Conservation (phyloP, 257 asterid genomes). For the Ilex asprella region DNA sequence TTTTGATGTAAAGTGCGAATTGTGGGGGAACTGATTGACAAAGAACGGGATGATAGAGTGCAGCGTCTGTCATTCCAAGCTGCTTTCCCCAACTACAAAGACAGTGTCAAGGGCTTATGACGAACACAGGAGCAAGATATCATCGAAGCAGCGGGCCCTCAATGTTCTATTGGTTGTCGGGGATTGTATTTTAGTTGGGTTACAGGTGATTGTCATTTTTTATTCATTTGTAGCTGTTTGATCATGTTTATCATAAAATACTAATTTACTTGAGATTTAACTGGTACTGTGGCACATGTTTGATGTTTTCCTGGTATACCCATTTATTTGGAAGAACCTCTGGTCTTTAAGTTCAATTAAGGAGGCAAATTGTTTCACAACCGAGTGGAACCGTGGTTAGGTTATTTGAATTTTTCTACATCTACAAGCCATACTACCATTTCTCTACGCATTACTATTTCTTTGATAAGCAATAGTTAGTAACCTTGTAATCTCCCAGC, state of each 20-base stretch:
- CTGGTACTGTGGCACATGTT: background rate
- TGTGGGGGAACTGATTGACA: constrained; percentile 14
- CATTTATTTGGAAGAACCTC: too few relatives aligned
- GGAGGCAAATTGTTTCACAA: too few relatives aligned
- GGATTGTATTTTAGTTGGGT: constrained; percentile 69
- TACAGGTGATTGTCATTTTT: constrained; percentile 38
- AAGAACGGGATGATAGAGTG: constrained; percentile 76
- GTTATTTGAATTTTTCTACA: too few relatives aligned
- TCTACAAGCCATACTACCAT: too few relatives aligned
- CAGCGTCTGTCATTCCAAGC: constrained; percentile 78
- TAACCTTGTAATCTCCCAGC: too few relatives aligned
- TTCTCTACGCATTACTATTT: too few relatives aligned
- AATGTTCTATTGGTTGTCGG: constrained; percentile 63
- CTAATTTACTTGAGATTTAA: background rate
- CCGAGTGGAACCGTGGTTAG: too few relatives aligned
- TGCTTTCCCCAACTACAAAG: constrained; percentile 55
- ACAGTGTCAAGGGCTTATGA: constrained; percentile 68
- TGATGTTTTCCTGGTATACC: background rate
- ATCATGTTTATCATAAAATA: background rate
- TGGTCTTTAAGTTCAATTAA: too few relatives aligned
- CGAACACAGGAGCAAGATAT: constrained; percentile 52
- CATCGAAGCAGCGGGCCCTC: constrained; percentile 66
- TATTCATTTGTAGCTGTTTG: background rate
- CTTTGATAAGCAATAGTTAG: too few relatives aligned
- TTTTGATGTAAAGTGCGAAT: background rate